Conservation (phyloP, 1,284 basidiomycete genomes). For the Puccinia novopanici region DNA sequence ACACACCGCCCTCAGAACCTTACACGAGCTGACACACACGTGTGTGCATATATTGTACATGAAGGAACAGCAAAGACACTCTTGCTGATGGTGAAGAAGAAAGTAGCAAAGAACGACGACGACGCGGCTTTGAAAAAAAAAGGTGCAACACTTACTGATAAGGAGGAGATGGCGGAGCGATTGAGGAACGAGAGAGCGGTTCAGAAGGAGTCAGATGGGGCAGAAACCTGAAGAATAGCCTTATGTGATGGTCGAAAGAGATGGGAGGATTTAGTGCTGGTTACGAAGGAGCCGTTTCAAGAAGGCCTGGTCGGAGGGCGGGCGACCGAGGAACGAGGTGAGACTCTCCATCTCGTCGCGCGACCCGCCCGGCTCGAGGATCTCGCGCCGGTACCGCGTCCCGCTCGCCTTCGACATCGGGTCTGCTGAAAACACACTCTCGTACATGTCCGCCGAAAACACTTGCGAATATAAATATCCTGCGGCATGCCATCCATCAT, state of each 20-base stretch:
- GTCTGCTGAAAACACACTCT: conserved; percentile 73
- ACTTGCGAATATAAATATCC: conserved; percentile 68
- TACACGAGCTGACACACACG: too few species aligned
- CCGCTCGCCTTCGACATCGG: conserved; percentile 70
- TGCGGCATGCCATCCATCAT: not conserved
- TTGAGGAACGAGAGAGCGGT: too few species aligned
- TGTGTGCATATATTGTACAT: too few species aligned
- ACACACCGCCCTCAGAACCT: too few species aligned
- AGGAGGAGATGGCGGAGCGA: too few species aligned
- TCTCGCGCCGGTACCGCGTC: conserved; percentile 63
- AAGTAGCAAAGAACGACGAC: too few species aligned
- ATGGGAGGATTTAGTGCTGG: not conserved
- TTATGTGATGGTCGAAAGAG: not conserved
- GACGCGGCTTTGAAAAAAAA: too few species aligned
- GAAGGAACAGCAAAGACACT: too few species aligned
- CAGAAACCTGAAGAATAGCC: too few species aligned
- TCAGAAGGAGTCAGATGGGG: too few species aligned
- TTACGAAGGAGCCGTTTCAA: conserved; percentile 64
- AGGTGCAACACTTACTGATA: too few species aligned
- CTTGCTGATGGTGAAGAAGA: too few species aligned
- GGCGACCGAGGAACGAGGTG: conserved; percentile 73
- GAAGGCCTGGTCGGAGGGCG: conserved; percentile 75
- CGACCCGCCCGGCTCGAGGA: conserved; percentile 66
- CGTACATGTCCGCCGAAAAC: conserved; percentile 77
- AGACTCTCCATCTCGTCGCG: conserved; percentile 67